These are phyloP conservation scores for Zychaea mexicana DNA, from an alignment of 371 early-diverging fungal genomes.

Conservation along the genomic window DNA sequence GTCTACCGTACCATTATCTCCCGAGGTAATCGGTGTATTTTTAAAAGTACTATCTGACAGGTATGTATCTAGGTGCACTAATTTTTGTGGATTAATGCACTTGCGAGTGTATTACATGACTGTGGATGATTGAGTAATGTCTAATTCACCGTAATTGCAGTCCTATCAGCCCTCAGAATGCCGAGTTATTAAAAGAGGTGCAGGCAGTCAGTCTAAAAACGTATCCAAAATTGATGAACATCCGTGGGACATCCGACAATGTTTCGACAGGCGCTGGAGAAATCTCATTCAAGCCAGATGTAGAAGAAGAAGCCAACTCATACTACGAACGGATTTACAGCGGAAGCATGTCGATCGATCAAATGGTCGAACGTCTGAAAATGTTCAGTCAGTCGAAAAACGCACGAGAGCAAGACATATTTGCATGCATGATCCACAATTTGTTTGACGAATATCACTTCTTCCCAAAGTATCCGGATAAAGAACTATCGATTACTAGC, in stretches of 20 bases:
- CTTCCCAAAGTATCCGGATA: conserved; percentile 92
- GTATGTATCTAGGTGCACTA: conserved; percentile 42
- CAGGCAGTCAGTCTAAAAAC: conserved; percentile 62
- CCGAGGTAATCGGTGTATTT: conserved; percentile 73
- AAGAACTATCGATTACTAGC: conserved; percentile 86
- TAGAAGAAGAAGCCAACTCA: conserved; percentile 81
- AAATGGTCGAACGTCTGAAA: conserved; percentile 73
- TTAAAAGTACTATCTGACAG: conserved; percentile 67
- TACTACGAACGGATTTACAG: conserved; percentile 81
- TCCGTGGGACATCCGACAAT: conserved; percentile 36
- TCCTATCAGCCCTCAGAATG: conserved; percentile 60
- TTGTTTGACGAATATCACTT: conserved; percentile 96
- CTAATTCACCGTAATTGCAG: conserved; percentile 26
- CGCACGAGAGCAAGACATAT: conserved; percentile 77
- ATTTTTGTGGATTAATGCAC: neutral
- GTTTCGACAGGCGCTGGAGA: conserved; percentile 31
- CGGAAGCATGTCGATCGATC: conserved; percentile 72
- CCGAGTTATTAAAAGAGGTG: conserved; percentile 62
- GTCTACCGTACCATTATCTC: conserved; percentile 61
- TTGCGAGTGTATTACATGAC: neutral
- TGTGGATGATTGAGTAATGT: neutral
- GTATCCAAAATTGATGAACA: conserved; percentile 58
- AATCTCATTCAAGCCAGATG: conserved; percentile 54
- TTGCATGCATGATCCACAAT: conserved; percentile 83
- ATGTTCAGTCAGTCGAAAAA: conserved; percentile 71